Percentiles rank a stretch among this genome's conserved stretches.
Conservation (phyloP, 495 filamentous ascomycete species). For the Penicillium chermesinum region DNA sequence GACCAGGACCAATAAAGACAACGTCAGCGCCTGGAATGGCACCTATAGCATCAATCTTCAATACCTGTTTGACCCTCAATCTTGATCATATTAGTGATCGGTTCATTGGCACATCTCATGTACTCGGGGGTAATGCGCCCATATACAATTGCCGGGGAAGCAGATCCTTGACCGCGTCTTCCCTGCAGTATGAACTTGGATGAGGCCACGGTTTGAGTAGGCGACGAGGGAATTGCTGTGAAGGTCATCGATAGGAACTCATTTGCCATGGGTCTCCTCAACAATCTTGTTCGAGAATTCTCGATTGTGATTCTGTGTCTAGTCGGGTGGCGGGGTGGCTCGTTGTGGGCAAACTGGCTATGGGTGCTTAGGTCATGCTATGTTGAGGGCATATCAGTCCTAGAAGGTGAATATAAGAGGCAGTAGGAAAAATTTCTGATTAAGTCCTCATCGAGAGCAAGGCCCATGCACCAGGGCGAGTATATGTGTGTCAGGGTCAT, state of each 20-base stretch:
- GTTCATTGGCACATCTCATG: slow-evolving; percentile 29
- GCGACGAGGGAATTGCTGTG: slow-evolving; percentile 34
- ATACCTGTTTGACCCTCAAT: slow-evolving; percentile 29
- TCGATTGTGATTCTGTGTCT: slow-evolving; percentile 29
- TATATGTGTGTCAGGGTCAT: too few relatives aligned
- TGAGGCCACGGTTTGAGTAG: slow-evolving; percentile 49
- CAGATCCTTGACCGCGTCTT: slow-evolving; percentile 42
- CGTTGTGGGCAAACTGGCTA: too few relatives aligned
- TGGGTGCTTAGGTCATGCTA: too few relatives aligned
- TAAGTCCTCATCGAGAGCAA: too few relatives aligned
- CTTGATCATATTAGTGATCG: slow-evolving; percentile 29
- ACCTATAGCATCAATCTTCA: slow-evolving; percentile 25
- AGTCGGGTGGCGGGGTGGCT: slow-evolving; percentile 28
- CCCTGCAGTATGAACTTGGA: slow-evolving; percentile 65
- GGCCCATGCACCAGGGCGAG: too few relatives aligned
- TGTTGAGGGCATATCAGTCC: too few relatives aligned
- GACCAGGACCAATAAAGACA: slow-evolving; percentile 32
- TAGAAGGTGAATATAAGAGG: too few relatives aligned
- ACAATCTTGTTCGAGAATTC: slow-evolving; percentile 31
- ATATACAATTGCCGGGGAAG: slow-evolving; percentile 23
- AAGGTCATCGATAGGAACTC: slow-evolving; percentile 37
- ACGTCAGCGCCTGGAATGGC: slow-evolving; percentile 28
- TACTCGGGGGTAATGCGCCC: slow-evolving; percentile 29
- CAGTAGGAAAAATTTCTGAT: too few relatives aligned
- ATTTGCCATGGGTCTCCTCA: slow-evolving; percentile 28